Evolutionary conservation across 1,139 yeast genomes (phyloP), one percentile per base, ranked within the genome.

Genomic region (Candida neerlandica): DNA sequence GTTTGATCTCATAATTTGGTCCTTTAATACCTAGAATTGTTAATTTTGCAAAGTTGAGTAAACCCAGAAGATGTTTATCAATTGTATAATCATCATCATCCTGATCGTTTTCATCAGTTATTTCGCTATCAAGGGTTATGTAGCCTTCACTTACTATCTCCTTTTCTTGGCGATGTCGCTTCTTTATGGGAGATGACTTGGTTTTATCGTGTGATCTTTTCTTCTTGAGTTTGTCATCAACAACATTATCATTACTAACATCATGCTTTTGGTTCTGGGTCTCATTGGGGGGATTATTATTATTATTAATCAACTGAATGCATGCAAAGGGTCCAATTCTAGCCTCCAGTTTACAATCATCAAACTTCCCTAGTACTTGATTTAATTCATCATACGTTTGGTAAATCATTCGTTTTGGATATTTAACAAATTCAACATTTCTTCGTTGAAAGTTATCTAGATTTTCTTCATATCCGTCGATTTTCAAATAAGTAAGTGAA

Each of bases 1-100:
- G 78, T 45, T 66, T 67, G 50, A 74, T 65, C 18, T 61, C 55
- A 56, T 71, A 74, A 43, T 66, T 59, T 2, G 71, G 62, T 4
- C 81, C 81, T 51, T 75, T 76, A 18, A 76, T 71, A 19, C 78
- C 80, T 45, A 70, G 51, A 30, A 73, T 72, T 1, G 80, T 69
- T 46, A 76, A 63, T 50, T 72, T 74, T 18, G 81, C 78, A 43
- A 58, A 66, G 44, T 67, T 66, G 18, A 75, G 49, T 12, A 75
- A 65, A 41, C 68, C 70, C 19, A 62, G 56, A 56, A 75, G 78
- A 32, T 75, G 70, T 63, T 72, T 23, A 42, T 37, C 41, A 18
- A 37, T 14, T 1, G 41, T 37, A 33, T 42, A 33, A 1, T 23
- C 39, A 23, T 33, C 39, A 23, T 33, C 41, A 4, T 21, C 5